phyloP scores from a whole-genome alignment of 768 basidiomycete genomes.

The Dentipellis fragilis region DNA sequence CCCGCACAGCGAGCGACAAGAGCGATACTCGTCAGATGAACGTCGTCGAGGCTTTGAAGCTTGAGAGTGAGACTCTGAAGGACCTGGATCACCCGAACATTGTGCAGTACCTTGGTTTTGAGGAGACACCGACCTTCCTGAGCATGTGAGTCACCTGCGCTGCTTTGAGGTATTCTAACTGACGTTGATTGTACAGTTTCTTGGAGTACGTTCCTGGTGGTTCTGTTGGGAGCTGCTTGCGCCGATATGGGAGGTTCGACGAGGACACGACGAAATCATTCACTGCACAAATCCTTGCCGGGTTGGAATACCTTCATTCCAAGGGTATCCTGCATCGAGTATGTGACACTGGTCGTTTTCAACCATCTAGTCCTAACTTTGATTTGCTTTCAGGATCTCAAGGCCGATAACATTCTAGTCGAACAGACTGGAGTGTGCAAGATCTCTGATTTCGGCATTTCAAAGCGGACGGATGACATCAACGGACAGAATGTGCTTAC shows the following conservation, averaged over 20 bases:
- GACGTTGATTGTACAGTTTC: constrained; percentile 46
- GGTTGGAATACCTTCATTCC: constrained; percentile 87
- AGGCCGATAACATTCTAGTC: constrained; percentile 96
- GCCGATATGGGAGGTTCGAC: constrained; percentile 87
- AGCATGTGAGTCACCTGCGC: constrained; percentile 66
- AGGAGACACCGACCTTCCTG: constrained; percentile 77
- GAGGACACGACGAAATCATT: constrained; percentile 91
- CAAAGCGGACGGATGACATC: constrained; percentile 87
- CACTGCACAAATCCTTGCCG: constrained; percentile 82
- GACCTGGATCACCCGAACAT: constrained; percentile 96
- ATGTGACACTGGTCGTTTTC: constrained; percentile 14
- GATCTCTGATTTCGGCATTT: constrained; percentile 97
- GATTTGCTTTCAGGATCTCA: constrained; percentile 60
- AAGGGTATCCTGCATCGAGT: constrained; percentile 90
- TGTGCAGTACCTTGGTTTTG: constrained; percentile 93
- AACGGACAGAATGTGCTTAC: constrained; percentile 77
- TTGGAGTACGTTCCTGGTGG: constrained; percentile 98
- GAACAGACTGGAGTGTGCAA: constrained; percentile 90
- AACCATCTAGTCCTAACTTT: neutral
- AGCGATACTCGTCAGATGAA: constrained; percentile 76
- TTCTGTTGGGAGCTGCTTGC: constrained; percentile 82
- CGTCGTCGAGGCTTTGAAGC: constrained; percentile 85
- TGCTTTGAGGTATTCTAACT: neutral
- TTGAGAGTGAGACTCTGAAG: constrained; percentile 93
- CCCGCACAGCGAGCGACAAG: constrained; percentile 84